Evolutionary conservation across 352 stramenopile genomes (phyloP).

Genomic region (Phytopythium helicoides): DNA sequence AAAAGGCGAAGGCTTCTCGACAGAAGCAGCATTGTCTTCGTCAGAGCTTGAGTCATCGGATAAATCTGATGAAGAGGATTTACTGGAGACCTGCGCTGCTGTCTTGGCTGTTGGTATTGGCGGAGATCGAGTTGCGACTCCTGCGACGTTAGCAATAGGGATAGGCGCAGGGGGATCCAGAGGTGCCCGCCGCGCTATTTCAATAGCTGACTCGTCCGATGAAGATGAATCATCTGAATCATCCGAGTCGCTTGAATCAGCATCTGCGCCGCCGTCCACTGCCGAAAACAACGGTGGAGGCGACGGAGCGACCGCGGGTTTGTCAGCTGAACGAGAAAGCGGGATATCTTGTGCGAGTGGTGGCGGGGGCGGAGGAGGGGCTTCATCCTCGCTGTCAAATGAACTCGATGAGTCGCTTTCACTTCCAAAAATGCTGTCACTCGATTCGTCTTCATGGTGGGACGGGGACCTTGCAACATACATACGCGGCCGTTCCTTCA

Average conservation of each 20-base stretch:
- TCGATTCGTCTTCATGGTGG: constrained; percentile 78
- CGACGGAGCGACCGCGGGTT: constrained; percentile 11
- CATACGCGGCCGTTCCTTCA: constrained; percentile 71
- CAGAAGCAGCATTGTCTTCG: constrained; percentile 10
- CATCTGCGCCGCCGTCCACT: constrained; percentile 47
- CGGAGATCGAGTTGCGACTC: neutral
- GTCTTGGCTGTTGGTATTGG: neutral
- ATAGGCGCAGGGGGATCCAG: neutral
- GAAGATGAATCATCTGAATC: constrained; percentile 9
- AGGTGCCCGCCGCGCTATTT: neutral
- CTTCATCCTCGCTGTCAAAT: constrained; percentile 38
- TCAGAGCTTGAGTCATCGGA: constrained; percentile 27
- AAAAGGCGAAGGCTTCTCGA: constrained; percentile 18
- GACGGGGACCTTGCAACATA: constrained; percentile 68
- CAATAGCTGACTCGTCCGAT: neutral
- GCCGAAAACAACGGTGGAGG: constrained; percentile 26
- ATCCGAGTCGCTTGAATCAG: constrained; percentile 45
- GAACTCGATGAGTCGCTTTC: constrained; percentile 58
- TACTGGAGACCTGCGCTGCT: neutral
- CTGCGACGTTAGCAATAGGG: neutral
- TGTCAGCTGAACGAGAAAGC: constrained; percentile 2
- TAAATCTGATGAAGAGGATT: constrained; percentile 19
- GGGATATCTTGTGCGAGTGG: constrained; percentile 17
- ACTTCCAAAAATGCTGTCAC: constrained; percentile 85
- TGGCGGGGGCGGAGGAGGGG: constrained; percentile 39